Conservation (phyloP, 345 rosid species). For the Trapa incisa region DNA sequence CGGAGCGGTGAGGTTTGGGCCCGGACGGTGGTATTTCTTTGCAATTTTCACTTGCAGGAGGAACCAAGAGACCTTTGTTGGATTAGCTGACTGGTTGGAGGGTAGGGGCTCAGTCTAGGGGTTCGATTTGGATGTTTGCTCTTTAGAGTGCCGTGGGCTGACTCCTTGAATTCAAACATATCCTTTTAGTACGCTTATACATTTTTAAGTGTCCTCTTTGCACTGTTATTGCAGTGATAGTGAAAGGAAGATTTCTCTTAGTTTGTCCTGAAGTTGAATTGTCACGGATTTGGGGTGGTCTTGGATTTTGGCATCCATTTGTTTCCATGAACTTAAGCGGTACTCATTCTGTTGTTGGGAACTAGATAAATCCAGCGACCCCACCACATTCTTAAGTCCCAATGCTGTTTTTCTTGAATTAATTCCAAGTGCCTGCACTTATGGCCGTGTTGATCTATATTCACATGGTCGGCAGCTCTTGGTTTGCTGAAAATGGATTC, state of each 20-base stretch:
- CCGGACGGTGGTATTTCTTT: neutral
- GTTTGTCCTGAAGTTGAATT: neutral
- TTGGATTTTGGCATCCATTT: neutral
- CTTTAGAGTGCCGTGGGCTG: too few relatives aligned
- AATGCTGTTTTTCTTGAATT: neutral
- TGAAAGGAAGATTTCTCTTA: neutral
- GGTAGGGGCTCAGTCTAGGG: too few relatives aligned
- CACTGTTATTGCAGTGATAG: neutral
- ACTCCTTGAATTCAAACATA: too few relatives aligned
- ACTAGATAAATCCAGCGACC: neutral
- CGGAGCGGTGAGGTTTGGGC: neutral
- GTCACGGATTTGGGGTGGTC: neutral
- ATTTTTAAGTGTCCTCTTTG: too few relatives aligned
- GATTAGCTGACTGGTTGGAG: too few relatives aligned
- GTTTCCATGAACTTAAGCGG: neutral
- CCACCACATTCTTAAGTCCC: neutral
- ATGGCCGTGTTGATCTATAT: neutral
- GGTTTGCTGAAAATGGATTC: neutral
- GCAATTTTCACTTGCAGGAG: neutral
- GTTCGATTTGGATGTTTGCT: too few relatives aligned
- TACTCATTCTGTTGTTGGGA: neutral
- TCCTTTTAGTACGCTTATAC: too few relatives aligned
- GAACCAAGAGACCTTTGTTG: neutral
- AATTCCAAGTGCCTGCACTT: neutral
- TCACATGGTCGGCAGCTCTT: neutral